These are phyloP conservation scores for Fomitopsis pulvina DNA, from an alignment of 768 basidiomycete genomes.

Conservation along the genomic window DNA sequence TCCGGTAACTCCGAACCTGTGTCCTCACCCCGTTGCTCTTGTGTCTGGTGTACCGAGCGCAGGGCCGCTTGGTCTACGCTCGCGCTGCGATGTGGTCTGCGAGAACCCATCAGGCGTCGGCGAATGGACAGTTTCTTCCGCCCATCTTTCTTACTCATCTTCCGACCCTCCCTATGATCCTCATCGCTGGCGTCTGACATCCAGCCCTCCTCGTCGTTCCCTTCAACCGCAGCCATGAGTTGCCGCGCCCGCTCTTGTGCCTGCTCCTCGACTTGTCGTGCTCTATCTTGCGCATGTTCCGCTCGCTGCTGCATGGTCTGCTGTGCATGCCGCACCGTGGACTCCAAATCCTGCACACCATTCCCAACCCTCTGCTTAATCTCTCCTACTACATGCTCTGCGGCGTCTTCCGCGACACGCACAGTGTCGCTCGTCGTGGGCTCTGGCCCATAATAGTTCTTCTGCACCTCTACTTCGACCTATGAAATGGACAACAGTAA, in stretches of 20 bases:
- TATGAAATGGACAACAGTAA: constrained; percentile 9
- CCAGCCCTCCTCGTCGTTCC: constrained; percentile 49
- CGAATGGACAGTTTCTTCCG: constrained; percentile 12
- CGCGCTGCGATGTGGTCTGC: constrained; percentile 4
- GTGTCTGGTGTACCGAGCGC: background rate
- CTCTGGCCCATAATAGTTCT: constrained; percentile 23
- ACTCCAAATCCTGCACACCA: constrained; percentile 10
- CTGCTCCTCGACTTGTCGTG: constrained; percentile 7
- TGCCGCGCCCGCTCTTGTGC: constrained; percentile 15
- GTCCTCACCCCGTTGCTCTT: constrained; percentile 3
- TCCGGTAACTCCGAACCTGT: constrained; percentile 11
- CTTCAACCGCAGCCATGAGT: background rate
- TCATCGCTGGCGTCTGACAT: constrained; percentile 45
- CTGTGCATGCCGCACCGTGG: constrained; percentile 13
- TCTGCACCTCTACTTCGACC: constrained; percentile 30
- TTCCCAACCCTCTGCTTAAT: constrained; percentile 14
- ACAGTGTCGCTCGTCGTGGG: constrained; percentile 24
- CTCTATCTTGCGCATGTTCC: constrained; percentile 11
- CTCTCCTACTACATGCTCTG: constrained; percentile 22
- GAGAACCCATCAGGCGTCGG: constrained; percentile 12
- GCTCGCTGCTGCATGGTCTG: constrained; percentile 13
- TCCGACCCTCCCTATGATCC: constrained; percentile 8
- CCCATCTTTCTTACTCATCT: background rate
- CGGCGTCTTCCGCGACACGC: constrained; percentile 17
- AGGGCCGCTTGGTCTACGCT: constrained; percentile 6